phyloP scores from a whole-genome alignment of 495 filamentous ascomycete genomes.

The Aspergillus campestris region DNA sequence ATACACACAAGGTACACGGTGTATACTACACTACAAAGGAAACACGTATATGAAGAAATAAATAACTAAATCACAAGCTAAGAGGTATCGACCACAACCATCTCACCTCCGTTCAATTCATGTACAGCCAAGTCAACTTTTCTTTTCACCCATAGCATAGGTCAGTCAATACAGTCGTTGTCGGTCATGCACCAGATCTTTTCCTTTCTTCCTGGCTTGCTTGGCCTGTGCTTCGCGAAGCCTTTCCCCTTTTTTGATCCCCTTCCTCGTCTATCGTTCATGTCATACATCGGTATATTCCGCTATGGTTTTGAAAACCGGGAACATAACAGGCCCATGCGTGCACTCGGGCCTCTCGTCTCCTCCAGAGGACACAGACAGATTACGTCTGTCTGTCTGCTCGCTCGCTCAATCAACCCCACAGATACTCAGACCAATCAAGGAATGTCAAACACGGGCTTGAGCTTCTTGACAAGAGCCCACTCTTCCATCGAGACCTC shows the following conservation, averaged over 20 bases:
- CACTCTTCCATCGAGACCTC: constrained; percentile 95
- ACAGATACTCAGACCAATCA: constrained; percentile 25
- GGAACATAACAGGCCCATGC: too few species aligned
- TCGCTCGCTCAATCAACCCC: too few species aligned
- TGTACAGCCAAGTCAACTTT: constrained; percentile 21
- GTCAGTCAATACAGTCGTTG: constrained; percentile 19
- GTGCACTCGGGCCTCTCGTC: too few species aligned
- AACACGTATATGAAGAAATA: constrained; percentile 5
- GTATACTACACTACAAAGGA: not conserved
- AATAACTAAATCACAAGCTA: constrained; percentile 4
- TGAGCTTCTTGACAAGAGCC: constrained; percentile 84
- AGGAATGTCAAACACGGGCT: constrained; percentile 86
- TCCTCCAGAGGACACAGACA: too few species aligned
- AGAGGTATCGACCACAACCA: constrained; percentile 20
- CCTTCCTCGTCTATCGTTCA: constrained; percentile 1
- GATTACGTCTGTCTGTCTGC: too few species aligned
- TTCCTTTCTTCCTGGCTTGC: not conserved
- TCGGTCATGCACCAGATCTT: constrained; percentile 17
- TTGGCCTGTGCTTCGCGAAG: too few species aligned
- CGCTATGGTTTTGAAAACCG: too few species aligned
- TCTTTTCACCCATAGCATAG: constrained; percentile 13
- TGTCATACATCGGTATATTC: not conserved
- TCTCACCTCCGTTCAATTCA: constrained; percentile 18
- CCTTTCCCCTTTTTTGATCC: not conserved
- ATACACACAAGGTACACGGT: too few species aligned